Percentiles rank a stretch among this genome's conserved stretches.
Conservation (phyloP, 345 rosid genomes). For the Bruguiera gymnorhiza region DNA sequence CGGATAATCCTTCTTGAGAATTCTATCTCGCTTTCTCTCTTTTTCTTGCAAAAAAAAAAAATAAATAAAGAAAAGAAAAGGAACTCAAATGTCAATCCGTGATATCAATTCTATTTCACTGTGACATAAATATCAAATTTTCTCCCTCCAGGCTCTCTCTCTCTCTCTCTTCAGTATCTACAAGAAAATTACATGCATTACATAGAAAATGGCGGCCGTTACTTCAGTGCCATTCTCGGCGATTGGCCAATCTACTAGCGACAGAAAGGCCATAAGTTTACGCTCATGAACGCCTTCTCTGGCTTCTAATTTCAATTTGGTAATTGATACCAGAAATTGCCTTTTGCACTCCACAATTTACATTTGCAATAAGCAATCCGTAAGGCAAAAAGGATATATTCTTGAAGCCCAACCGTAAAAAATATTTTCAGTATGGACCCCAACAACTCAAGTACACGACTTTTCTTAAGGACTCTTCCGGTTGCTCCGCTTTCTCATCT, state of each 20-base stretch:
- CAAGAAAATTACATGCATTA: no score
- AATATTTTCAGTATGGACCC: slow-evolving; percentile 13
- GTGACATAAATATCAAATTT: neutral
- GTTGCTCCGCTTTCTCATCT: slow-evolving; percentile 11
- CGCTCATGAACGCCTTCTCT: no score
- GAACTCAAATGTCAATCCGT: neutral
- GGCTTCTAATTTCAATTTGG: no score
- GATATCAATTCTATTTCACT: neutral
- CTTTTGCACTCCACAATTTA: neutral
- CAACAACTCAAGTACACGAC: slow-evolving; percentile 25
- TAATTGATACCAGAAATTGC: no score
- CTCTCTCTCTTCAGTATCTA: neutral
- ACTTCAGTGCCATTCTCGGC: no score
- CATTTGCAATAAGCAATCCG: neutral
- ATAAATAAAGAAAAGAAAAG: neutral
- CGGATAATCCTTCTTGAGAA: slow-evolving; percentile 35
- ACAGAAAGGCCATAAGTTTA: no score
- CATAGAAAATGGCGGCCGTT: no score
- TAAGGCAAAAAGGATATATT: neutral
- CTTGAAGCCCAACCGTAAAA: no score
- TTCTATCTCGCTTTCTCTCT: slow-evolving; percentile 28
- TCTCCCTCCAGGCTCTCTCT: neutral
- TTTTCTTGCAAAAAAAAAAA: slow-evolving; percentile 5
- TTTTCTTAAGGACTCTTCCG: slow-evolving; percentile 19
- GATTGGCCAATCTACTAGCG: no score